Conservation (phyloP, 129 eudicot species). For the Chrysanthemum seticuspe region DNA sequence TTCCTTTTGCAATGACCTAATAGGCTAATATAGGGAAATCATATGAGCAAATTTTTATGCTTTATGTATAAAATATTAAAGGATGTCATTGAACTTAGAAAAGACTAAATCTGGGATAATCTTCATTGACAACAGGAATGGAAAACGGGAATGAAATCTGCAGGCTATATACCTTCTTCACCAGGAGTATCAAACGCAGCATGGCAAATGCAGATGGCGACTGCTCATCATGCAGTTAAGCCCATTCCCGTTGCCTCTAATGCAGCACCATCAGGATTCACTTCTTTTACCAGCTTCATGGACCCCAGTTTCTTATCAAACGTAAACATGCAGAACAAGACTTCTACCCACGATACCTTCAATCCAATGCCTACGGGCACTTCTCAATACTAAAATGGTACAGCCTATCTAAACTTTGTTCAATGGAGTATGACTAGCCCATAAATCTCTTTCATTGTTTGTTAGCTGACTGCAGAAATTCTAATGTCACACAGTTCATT, state of each 20-base stretch:
- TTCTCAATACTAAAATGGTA: slow-evolving; percentile 14
- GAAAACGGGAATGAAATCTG: slow-evolving; percentile 38
- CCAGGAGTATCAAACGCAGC: slow-evolving; percentile 46
- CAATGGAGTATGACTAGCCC: slow-evolving; percentile 10
- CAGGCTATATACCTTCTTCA: slow-evolving; percentile 28
- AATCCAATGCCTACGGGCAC: slow-evolving; percentile 19
- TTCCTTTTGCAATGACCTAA: neutral
- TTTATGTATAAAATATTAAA: neutral
- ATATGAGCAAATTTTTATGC: neutral
- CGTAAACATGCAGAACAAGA: slow-evolving; percentile 20
- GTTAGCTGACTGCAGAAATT: neutral
- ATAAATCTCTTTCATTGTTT: neutral
- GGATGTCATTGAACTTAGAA: neutral
- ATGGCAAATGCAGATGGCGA: slow-evolving; percentile 50
- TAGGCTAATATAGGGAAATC: neutral
- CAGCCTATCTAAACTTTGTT: neutral
- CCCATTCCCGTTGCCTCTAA: slow-evolving; percentile 43
- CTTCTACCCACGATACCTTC: slow-evolving; percentile 6
- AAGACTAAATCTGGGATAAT: neutral
- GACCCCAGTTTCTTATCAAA: slow-evolving; percentile 27
- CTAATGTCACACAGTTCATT: neutral
- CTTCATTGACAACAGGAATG: slow-evolving; percentile 36
- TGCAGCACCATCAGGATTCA: slow-evolving; percentile 99
- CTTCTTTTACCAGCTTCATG: slow-evolving; percentile 32
- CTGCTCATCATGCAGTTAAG: slow-evolving; percentile 33